A percentile compares a stretch with the other conserved stretches of the same genome.
Conservation (phyloP, 2,329 filamentous ascomycete species). For the Trichoderma endophyticum region DNA sequence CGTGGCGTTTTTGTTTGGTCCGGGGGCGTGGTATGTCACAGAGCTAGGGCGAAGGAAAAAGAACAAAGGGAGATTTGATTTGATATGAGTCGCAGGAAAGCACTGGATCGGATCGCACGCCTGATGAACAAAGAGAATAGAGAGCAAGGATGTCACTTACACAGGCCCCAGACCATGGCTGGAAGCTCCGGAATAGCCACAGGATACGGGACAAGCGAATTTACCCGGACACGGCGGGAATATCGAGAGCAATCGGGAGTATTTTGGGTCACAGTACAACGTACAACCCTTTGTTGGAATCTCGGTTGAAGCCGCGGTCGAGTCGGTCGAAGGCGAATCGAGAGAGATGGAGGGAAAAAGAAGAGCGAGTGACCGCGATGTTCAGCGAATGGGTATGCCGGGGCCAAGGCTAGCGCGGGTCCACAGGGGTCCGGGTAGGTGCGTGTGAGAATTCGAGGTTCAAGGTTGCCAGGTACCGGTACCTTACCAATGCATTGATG, state of each 20-base stretch:
- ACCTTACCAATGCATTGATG: no score
- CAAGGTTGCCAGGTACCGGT: neutral
- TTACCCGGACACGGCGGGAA: neutral
- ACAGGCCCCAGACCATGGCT: constrained; percentile 18
- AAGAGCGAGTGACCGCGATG: neutral
- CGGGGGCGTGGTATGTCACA: neutral
- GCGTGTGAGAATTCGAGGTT: neutral
- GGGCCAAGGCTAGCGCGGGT: neutral
- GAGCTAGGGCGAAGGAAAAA: neutral
- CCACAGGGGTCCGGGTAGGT: constrained; percentile 6
- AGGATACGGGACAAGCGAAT: neutral
- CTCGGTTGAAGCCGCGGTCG: neutral
- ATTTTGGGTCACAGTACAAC: neutral
- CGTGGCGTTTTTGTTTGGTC: constrained; percentile 8
- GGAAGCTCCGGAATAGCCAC: constrained; percentile 15
- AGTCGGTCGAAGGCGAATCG: neutral
- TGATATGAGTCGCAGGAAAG: neutral
- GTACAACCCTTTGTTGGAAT: neutral
- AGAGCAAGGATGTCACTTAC: constrained; percentile 15
- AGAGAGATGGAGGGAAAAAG: neutral
- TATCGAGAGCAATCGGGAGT: neutral
- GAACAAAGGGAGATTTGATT: neutral
- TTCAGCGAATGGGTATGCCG: neutral
- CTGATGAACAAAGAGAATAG: neutral
- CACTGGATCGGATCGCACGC: neutral